Evolutionary conservation across 345 rosid genomes (phyloP).

Genomic region (Sonneratia caseolaris): DNA sequence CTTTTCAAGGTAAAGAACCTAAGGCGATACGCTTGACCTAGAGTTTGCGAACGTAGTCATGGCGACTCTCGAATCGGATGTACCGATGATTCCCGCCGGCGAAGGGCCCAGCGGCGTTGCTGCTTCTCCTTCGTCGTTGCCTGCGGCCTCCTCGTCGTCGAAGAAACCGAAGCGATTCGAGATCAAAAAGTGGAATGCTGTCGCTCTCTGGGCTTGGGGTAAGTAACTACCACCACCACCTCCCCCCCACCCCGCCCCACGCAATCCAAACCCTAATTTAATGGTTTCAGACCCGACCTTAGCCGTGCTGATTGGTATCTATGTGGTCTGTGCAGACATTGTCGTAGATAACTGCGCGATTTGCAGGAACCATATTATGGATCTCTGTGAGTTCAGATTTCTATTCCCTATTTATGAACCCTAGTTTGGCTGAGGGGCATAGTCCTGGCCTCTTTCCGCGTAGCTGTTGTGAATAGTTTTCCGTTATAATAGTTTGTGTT

Average conservation of each 20-base stretch:
- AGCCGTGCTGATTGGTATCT: conserved; percentile 6
- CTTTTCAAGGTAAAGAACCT: too few relatives aligned
- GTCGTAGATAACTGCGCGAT: conserved; percentile 97
- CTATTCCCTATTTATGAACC: not conserved
- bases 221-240: not conserved
- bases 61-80: conserved; percentile 81
- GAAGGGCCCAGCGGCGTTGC: conserved; percentile 46
- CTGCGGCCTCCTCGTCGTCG: conserved; percentile 16
- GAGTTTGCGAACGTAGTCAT: conserved; percentile 9
- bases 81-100: conserved; percentile 65
- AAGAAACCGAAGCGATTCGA: conserved; percentile 74
- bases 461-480: not conserved
- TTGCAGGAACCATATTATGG: conserved; percentile 93
- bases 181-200: conserved; percentile 94
- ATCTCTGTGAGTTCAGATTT: conserved; percentile 45
- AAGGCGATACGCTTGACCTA: not conserved
- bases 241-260: too few relatives aligned
- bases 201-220: conserved; percentile 99
- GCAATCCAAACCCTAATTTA: not conserved
- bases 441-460: not conserved
- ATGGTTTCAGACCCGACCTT: not conserved
- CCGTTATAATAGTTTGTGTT: not conserved
- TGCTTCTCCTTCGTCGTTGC: conserved; percentile 26
- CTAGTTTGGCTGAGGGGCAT: not conserved
- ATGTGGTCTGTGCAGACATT: conserved; percentile 46